Conservation (phyloP, 805 yeast species). For the Kurtzmaniella fragi region DNA sequence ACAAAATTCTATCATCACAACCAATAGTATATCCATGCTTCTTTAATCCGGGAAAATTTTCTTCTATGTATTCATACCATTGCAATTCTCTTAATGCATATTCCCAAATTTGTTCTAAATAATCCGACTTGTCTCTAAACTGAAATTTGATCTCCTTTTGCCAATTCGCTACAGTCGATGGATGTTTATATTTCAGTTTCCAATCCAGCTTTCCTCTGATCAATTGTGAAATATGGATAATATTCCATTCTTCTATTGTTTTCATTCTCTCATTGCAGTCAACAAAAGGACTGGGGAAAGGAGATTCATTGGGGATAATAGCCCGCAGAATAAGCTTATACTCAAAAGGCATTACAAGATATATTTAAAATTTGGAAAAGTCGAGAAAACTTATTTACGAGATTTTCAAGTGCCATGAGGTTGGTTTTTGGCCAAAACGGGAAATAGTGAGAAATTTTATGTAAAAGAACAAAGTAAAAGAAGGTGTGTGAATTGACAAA, state of each 20-base stretch:
- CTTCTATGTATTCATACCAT: slow-evolving; percentile 10
- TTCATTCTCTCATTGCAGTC: slow-evolving; percentile 9
- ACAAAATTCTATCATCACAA: slow-evolving; percentile 15
- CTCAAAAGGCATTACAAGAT: too few relatives aligned
- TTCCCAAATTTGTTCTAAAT: slow-evolving; percentile 8
- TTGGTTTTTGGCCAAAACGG: too few relatives aligned
- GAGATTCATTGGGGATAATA: too few relatives aligned
- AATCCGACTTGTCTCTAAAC: slow-evolving; percentile 3
- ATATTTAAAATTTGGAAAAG: too few relatives aligned
- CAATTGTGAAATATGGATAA: slow-evolving; percentile 9
- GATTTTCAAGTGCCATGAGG: too few relatives aligned
- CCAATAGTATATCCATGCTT: slow-evolving; percentile 11
- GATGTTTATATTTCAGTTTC: slow-evolving; percentile 18
- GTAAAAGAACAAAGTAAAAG: too few relatives aligned
- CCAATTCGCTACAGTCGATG: slow-evolving; percentile 21
- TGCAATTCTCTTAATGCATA: slow-evolving; percentile 11
- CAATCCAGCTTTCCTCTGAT: slow-evolving; percentile 23
- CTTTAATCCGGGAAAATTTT: slow-evolving; percentile 3
- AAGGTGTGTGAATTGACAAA: too few relatives aligned
- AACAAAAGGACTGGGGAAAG: too few relatives aligned
- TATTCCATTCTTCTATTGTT: slow-evolving; percentile 11
- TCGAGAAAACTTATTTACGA: too few relatives aligned
- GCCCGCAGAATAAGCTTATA: too few relatives aligned
- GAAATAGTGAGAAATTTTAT: too few relatives aligned
- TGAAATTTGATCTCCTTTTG: slow-evolving; percentile 11